Evolutionary conservation across 2,329 filamentous ascomycete genomes (phyloP), one percentile per base, ranked within the genome.

Genomic region (Neopestalotiopsis sp.): DNA sequence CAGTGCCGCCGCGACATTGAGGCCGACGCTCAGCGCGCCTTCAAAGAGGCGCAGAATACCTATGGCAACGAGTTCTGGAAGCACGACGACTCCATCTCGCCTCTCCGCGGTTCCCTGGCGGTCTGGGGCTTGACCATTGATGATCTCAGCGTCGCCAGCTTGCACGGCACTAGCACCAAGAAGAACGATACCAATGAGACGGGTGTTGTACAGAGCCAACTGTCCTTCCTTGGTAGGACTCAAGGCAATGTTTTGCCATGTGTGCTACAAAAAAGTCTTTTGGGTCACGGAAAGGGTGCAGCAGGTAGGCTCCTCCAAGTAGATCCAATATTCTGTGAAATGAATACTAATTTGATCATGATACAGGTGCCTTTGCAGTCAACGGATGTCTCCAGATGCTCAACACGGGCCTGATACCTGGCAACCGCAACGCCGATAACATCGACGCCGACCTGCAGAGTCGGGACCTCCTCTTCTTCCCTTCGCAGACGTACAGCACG

Each of bases 391-490:
- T 99, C 79, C 96, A 99, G 82, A 94, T 98, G 61, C 89, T 99
- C 76, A 97, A 98, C 86, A 91, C 89, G 65, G 96, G 96, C 78
- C 87, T 99, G 61, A 95, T 99, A 28, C 96, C 96, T 12, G 96
- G 96, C 70, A 99, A 99, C 86, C 92, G 95, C 77, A 99, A 99
- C 76, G 96, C 96, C 65, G 96, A 99, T 85, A 99, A 99, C 75
- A 91, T 99, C 67, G 78, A 79, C 78, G 76, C 65, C 9, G 53
- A 40, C 20, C 56, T 67, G n/a, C 32, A 49, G 38, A 30, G 20
- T 56, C 34, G 53, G 1, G 65, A 66, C 45, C 64, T 61, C 9
- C 65, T 67, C 17, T 45, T 67, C 53, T 67, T 42, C 65, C 65
- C 65, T 12, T 61, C 53, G 24, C 53, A 61, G 53, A 67, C 65